Percentiles rank a stretch among this genome's conserved stretches.
phyloP scores from a whole-genome alignment of 129 eudicot species.

The Escallonia herrerae region DNA sequence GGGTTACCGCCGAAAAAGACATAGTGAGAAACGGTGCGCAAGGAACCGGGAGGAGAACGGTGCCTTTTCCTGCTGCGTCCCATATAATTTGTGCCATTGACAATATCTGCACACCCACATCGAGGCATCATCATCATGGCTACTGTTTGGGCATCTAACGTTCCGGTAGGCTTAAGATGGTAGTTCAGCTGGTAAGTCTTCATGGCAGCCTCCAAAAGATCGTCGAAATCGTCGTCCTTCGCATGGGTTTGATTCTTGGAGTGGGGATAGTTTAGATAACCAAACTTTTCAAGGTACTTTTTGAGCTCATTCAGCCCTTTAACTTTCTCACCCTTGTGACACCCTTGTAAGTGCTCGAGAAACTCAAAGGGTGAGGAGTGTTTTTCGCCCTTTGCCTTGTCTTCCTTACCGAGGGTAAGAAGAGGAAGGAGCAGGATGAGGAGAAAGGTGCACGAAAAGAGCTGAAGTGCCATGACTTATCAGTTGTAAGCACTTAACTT shows the following conservation, averaged over 20 bases:
- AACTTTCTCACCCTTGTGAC: slow-evolving; percentile 7
- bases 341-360: slow-evolving; percentile 11
- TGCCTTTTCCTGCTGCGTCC: neutral
- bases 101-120: slow-evolving; percentile 19
- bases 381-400: neutral
- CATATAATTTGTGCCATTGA: slow-evolving; percentile 12
- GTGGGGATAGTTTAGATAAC: slow-evolving; percentile 8
- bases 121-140: slow-evolving; percentile 15
- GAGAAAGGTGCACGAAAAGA: slow-evolving; percentile 5
- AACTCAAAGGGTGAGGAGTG: slow-evolving; percentile 9
- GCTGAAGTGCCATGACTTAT: slow-evolving; percentile 5
- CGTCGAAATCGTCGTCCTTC: slow-evolving; percentile 15
- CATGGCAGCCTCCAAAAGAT: slow-evolving; percentile 12
- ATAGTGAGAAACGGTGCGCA: slow-evolving; percentile 8
- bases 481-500: neutral
- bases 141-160: slow-evolving; percentile 8
- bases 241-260: neutral
- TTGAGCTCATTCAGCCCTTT: slow-evolving; percentile 15
- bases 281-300: slow-evolving; percentile 9
- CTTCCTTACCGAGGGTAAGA: neutral
- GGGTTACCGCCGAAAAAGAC: neutral
- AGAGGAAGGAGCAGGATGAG: neutral
- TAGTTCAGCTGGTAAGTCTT: slow-evolving; percentile 18
- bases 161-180: slow-evolving; percentile 16
- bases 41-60: neutral